Base-by-base conservation (phyloP, 2,329 filamentous ascomycete species). In the Neofusicoccum ribis region DNA sequence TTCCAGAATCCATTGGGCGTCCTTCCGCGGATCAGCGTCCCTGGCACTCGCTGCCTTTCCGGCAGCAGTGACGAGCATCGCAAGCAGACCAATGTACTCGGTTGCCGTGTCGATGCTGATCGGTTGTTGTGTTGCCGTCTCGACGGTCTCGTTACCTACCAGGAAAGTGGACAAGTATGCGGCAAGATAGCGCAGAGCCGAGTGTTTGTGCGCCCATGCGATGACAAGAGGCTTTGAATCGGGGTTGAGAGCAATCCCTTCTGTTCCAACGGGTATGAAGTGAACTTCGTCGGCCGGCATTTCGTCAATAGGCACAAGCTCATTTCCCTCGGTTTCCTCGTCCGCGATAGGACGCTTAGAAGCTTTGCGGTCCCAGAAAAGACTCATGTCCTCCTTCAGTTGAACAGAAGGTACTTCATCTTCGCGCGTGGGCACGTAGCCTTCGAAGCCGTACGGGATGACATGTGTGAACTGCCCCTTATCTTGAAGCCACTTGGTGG, bases 391-490 rank as follows among this genome's bases (percentile, higher is more conserved):
- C 50, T 84, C 81, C 1, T 84, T 80, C 3, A 97, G 84, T 67
- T 86, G 84, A 67, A 97, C 91, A 17, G 87, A 87, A 31, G 87
- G 88, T 69, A 95, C 93, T 66, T 95, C 91, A 68, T 97, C 92
- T 77, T 97, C 93, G 62, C 91, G 88, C 44, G 90, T 88, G 12
- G 93, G 87, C 67, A 89, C 86, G 70, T 96, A 97, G 41, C 86
- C 86, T 47, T 85, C 84, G 74, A 96, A 97, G 37, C 85, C 78
- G 0, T 84, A 78, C 0, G 91, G 89, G n/a, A 97, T 83, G 12
- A 85, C 82, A 69, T 96, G 89, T 34, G 94, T 97, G 63, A 97
- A 86, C 6, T 86, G 89, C 1, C 87, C 85, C 63, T 93, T 89
- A 65, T 83, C 84, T 65, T 89, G 86, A 12, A 97, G 81, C 64